phyloP scores from a whole-genome alignment of 129 eudicot genomes.

The Escallonia rubra region DNA sequence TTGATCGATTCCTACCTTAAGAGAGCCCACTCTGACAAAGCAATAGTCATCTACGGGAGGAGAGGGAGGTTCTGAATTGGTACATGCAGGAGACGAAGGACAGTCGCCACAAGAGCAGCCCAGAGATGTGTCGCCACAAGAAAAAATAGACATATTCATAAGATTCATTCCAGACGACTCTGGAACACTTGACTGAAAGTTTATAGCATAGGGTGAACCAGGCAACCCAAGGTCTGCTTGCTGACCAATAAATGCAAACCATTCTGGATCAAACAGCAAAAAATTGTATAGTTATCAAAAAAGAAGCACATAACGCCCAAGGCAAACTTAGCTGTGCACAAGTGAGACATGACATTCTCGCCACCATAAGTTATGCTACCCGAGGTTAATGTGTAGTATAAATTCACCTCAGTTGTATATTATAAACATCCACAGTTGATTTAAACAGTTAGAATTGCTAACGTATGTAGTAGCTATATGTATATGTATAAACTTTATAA shows the following conservation, averaged over 20 bases:
- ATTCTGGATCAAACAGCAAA: conserved; percentile 25
- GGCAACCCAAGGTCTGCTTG: conserved; percentile 43
- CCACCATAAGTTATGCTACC: too few species aligned
- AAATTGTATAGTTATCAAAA: too few species aligned
- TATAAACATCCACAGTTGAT: too few species aligned
- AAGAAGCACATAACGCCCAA: too few species aligned
- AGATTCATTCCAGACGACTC: conserved; percentile 49
- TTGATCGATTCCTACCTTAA: conserved; percentile 28
- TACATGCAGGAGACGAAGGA: conserved; percentile 49
- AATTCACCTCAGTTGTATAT: too few species aligned
- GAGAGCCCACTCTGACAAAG: conserved; percentile 40
- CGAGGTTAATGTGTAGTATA: too few species aligned
- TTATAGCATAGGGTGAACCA: conserved; percentile 71
- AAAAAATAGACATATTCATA: conserved; percentile 56
- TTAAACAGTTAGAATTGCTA: too few species aligned
- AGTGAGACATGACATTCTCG: too few species aligned
- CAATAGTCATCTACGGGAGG: conserved; percentile 38
- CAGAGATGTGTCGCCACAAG: conserved; percentile 60
- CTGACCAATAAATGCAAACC: conserved; percentile 60
- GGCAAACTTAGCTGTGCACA: too few species aligned
- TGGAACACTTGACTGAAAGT: conserved; percentile 43
- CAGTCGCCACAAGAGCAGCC: conserved; percentile 87
- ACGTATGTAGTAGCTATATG: too few species aligned
- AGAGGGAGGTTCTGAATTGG: conserved; percentile 41
- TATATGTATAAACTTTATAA: too few species aligned